Base-by-base conservation (phyloP, 352 stramenopile genomes). In the Albugo candida region DNA sequence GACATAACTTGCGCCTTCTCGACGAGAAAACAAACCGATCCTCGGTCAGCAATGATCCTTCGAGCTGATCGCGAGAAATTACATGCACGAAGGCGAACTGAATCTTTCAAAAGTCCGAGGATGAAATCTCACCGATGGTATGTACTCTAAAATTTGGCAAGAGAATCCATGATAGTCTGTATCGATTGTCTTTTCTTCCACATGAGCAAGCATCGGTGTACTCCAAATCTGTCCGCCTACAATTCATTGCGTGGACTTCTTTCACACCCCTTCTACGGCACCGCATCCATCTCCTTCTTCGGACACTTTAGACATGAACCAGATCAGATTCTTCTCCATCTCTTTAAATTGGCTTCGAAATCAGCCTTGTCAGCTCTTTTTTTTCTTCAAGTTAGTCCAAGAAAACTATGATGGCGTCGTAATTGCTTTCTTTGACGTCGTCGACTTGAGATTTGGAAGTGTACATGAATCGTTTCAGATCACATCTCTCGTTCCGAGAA, bases 331-430 rank as follows among this genome's bases (percentile, higher is more conserved):
- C 69, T 95, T 89, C 76, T 99, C 95, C 24, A 99, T 78, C 69
- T 99, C 95, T 98, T 98, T 67, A 97, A 88, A 80, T 99, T 96
- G n/a, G 52, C 76, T 53, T 91, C 77, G 54, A 92, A 98, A 61
- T 99, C 95, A 19, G 97, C 94, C 69, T 97, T 96, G 56, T 98
- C 91, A n/a, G 87, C 83, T 65, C 92, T 62, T 94, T 74, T 74
- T 98, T 97, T 62, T 97, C 91, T 58, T 99, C 96, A 36, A 99
- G 74, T 95, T 95, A 99, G 66, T 99, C 95, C 67, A 99, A 85
- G 52, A 86, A 87, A 52, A 99, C 95, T 59, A 98, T 83, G 49
- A 99, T 92, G 14, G 88, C 83, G 51, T 93, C 91, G 48, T 77
- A 51, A 34, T 84, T 58, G 2, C 59, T 70, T 49, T 92, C 78